Evolutionary conservation across 2,329 filamentous ascomycete species (phyloP).

Genomic region (Pezicula radicicola): DNA sequence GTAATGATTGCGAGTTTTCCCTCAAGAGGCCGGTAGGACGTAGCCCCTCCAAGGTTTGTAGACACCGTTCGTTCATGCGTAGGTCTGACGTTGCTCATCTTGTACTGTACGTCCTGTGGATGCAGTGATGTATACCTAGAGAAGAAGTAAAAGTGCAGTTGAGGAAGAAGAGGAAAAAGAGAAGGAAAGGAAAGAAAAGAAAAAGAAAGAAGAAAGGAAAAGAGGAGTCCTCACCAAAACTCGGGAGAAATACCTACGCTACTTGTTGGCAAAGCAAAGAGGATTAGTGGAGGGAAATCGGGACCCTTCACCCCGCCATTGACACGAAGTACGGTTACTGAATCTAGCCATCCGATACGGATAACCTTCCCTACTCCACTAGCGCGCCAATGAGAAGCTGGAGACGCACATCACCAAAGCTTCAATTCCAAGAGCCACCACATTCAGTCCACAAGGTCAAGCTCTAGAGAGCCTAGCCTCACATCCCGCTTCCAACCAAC

Average conservation of each 20-base stretch:
- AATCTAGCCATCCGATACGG: background rate
- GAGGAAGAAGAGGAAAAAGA: background rate
- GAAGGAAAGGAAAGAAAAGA: background rate
- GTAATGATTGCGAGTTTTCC: constrained; percentile 79
- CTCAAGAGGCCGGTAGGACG: constrained; percentile 43
- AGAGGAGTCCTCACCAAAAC: background rate
- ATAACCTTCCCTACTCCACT: background rate
- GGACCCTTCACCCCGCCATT: constrained; percentile 2
- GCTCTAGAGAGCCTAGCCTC: constrained; percentile 8
- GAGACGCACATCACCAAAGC: background rate
- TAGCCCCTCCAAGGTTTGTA: constrained; percentile 11
- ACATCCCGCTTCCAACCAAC: background rate
- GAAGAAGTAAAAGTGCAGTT: background rate
- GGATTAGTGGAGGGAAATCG: background rate
- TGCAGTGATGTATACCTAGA: background rate
- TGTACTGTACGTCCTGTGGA: background rate
- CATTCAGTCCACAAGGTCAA: background rate
- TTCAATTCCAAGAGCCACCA: constrained; percentile 5
- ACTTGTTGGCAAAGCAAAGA: background rate
- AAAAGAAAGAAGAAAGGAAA: background rate
- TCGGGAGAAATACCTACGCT: too few relatives aligned
- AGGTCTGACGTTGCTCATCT: background rate
- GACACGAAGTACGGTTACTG: background rate
- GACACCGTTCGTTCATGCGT: constrained; percentile 11
- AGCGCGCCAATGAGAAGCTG: background rate